These are phyloP conservation scores for Colletotrichum tropicale DNA, from an alignment of 2,329 filamentous ascomycete genomes.

Conservation along the genomic window DNA sequence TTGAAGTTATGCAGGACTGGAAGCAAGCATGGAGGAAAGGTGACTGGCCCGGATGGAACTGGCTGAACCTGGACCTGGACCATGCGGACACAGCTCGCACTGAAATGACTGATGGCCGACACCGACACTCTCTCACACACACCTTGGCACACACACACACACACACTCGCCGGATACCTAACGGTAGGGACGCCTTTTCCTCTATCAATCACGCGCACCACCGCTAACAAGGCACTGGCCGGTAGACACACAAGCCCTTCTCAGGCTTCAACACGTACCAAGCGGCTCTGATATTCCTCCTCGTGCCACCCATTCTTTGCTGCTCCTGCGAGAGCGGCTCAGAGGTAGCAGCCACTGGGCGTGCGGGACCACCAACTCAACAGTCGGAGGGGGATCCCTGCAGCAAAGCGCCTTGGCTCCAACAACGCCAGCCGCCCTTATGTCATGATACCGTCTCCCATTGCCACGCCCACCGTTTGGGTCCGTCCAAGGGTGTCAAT, in stretches of 20 bases:
- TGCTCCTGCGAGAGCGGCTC: not conserved
- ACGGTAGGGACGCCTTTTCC: not conserved
- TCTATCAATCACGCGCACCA: not conserved
- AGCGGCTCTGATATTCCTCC: slow-evolving; percentile 13
- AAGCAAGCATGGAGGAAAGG: not conserved
- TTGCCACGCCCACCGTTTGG: slow-evolving; percentile 16
- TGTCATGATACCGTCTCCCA: slow-evolving; percentile 14
- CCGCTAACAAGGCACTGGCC: not conserved
- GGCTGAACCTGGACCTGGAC: not conserved
- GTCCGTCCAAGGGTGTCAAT: not conserved
- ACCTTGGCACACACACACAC: not conserved
- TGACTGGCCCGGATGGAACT: not conserved
- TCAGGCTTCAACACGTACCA: not conserved
- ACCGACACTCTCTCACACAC: not conserved
- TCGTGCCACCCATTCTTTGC: not conserved
- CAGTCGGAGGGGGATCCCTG: slow-evolving; percentile 10
- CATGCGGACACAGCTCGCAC: not conserved
- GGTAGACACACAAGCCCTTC: not conserved
- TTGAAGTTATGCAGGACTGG: not conserved
- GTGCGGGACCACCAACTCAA: not conserved
- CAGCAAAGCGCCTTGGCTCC: not conserved
- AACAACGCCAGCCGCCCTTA: not conserved
- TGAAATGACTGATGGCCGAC: not conserved
- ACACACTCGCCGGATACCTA: not conserved
- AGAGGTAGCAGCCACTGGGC: not conserved